A percentile compares a stretch with the other conserved stretches of the same genome.
phyloP scores from a whole-genome alignment of 768 basidiomycete genomes.

The Suillus variegatus region DNA sequence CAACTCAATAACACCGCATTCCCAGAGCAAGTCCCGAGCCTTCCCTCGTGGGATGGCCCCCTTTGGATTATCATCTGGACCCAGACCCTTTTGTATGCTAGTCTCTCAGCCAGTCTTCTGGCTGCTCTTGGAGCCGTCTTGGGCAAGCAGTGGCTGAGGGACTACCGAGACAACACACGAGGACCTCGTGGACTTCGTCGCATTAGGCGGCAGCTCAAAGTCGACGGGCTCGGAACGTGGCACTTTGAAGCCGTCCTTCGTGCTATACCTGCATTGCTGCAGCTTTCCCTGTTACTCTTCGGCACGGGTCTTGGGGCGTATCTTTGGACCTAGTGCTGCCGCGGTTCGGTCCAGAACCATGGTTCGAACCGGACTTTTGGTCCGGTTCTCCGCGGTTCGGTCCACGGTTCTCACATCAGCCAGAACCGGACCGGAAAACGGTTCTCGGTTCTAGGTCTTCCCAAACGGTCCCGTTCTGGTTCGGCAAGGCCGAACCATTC shows the following conservation, averaged over 20 bases:
- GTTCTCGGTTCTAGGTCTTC: too few relatives aligned
- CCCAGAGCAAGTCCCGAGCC: slow-evolving; percentile 1
- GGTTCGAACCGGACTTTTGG: too few relatives aligned
- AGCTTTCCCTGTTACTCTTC: slow-evolving; percentile 15
- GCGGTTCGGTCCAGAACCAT: too few relatives aligned
- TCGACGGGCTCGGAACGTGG: neutral
- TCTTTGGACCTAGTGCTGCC: too few relatives aligned
- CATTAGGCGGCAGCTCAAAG: neutral
- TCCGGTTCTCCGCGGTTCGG: too few relatives aligned
- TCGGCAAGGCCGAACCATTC: too few relatives aligned
- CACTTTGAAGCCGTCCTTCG: slow-evolving; percentile 10
- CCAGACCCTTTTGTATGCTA: slow-evolving; percentile 13
- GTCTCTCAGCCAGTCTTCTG: slow-evolving; percentile 14
- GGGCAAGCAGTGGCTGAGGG: slow-evolving; percentile 13
- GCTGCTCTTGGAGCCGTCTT: slow-evolving; percentile 17
- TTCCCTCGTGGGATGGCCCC: slow-evolving; percentile 14
- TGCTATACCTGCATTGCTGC: slow-evolving; percentile 11
- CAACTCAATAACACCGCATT: slow-evolving; percentile 5
- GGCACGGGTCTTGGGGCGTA: slow-evolving; percentile 12
- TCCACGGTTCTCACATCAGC: too few relatives aligned
- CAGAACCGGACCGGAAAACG: too few relatives aligned
- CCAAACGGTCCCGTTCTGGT: too few relatives aligned
- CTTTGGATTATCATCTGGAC: slow-evolving; percentile 5
- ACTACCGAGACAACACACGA: neutral
- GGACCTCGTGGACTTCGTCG: neutral